phyloP scores from a whole-genome alignment of 2,329 filamentous ascomycete genomes.

The Paecilomyces fulvus region DNA sequence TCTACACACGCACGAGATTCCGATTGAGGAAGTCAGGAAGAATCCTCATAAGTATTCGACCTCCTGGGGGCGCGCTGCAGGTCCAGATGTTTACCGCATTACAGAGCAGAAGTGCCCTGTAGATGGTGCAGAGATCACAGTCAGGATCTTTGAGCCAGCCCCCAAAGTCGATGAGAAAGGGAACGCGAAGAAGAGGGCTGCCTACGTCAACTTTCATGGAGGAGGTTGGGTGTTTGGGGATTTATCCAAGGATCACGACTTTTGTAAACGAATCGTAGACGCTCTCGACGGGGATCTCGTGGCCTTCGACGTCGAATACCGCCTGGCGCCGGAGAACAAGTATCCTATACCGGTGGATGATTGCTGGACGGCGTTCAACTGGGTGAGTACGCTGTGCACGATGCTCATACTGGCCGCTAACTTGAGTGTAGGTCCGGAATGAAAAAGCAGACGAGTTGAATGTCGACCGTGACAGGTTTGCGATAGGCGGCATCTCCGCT shows the following conservation, averaged over 20 bases:
- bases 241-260: constrained; percentile 29
- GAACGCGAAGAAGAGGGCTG: constrained; percentile 23
- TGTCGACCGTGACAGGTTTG: constrained; percentile 24
- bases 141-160: constrained; percentile 33
- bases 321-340: constrained; percentile 31
- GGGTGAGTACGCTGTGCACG: constrained; percentile 16
- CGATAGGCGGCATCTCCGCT: constrained; percentile 33
- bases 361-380: constrained; percentile 33
- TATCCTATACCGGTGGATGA: constrained; percentile 33
- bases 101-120: constrained; percentile 34
- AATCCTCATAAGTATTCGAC: constrained; percentile 32
- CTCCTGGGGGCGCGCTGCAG: constrained; percentile 29
- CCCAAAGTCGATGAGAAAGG: constrained; percentile 15
- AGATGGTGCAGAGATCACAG: constrained; percentile 29
- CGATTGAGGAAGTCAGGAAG: constrained; percentile 30
- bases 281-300: constrained; percentile 30
- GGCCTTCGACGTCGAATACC: constrained; percentile 38
- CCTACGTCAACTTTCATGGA: constrained; percentile 36
- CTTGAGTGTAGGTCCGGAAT: constrained; percentile 19
- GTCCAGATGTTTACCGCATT: constrained; percentile 30
- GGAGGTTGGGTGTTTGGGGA: constrained; percentile 38
- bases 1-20: constrained; percentile 34
- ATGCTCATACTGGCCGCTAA: not conserved
- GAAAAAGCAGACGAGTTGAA: constrained; percentile 25
- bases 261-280: constrained; percentile 34